A percentile compares a stretch with the other conserved stretches of the same genome.
Conservation (phyloP, 441 rosid species). For the Francoa sonchifolia region DNA sequence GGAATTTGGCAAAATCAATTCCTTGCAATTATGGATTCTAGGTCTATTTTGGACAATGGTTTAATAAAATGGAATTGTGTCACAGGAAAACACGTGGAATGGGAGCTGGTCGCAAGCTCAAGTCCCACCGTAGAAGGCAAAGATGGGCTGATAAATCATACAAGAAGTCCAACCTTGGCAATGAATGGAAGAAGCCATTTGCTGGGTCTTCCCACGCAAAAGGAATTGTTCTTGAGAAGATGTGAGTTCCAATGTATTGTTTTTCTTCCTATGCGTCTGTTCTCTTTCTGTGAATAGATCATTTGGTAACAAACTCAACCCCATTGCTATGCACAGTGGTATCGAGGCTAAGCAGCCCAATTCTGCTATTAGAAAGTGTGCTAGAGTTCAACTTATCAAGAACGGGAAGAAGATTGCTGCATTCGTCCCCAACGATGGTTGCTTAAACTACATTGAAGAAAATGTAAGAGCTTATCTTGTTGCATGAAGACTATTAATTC, state of each 20-base stretch:
- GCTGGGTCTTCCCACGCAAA: constrained; percentile 68
- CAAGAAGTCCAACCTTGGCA: constrained; percentile 56
- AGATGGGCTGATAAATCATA: constrained; percentile 63
- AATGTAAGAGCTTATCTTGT: constrained; percentile 26
- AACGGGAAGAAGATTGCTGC: constrained; percentile 54
- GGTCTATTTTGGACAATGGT: neutral
- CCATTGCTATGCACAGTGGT: constrained; percentile 37
- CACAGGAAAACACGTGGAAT: constrained; percentile 58
- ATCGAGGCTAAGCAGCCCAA: constrained; percentile 55
- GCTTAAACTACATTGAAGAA: constrained; percentile 50
- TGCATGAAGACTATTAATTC: too few relatives aligned
- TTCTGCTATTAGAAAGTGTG: constrained; percentile 54
- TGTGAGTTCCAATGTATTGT: constrained; percentile 16
- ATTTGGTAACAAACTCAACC: neutral
- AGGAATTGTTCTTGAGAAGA: constrained; percentile 65
- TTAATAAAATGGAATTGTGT: neutral
- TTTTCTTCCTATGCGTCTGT: neutral
- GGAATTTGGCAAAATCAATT: neutral
- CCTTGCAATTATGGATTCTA: neutral
- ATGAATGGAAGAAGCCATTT: constrained; percentile 64
- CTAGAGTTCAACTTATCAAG: constrained; percentile 48
- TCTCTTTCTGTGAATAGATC: neutral
- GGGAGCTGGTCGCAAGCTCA: constrained; percentile 66
- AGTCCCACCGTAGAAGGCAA: constrained; percentile 45
- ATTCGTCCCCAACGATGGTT: constrained; percentile 57